A percentile compares a stretch with the other conserved stretches of the same genome.
phyloP scores from a whole-genome alignment of 2,329 filamentous ascomycete genomes.

The Clarireedia monteithiana region DNA sequence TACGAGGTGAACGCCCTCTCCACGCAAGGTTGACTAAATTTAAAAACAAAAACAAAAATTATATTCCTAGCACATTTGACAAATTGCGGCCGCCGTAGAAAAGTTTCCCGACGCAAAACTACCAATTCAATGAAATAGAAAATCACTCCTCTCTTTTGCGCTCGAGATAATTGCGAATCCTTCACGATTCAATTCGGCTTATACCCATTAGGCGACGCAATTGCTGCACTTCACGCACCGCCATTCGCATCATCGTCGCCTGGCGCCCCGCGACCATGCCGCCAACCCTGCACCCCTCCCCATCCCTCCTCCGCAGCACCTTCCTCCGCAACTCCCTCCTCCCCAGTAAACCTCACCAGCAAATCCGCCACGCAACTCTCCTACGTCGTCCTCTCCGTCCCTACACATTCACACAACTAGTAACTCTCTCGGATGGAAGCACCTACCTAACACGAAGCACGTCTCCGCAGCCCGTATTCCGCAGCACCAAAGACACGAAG shows the following conservation, averaged over 20 bases:
- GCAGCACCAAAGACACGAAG: slow-evolving; percentile 69
- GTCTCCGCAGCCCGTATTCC: slow-evolving; percentile 55
- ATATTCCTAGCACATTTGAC: background rate
- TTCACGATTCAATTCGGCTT: too few relatives aligned
- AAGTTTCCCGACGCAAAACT: background rate
- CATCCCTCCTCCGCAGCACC: slow-evolving; percentile 6
- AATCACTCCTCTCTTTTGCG: slow-evolving; percentile 3
- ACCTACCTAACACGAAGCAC: slow-evolving; percentile 76
- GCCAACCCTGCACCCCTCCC: slow-evolving; percentile 12
- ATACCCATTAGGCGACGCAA: too few relatives aligned
- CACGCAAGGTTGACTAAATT: background rate
- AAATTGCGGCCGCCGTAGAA: background rate
- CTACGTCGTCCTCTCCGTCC: slow-evolving; percentile 82
- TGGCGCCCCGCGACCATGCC: background rate
- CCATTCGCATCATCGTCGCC: too few relatives aligned
- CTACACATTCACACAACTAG: slow-evolving; percentile 93
- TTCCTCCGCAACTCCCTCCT: background rate
- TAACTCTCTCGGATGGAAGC: slow-evolving; percentile 85
- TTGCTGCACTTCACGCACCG: too few relatives aligned
- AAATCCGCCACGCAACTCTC: slow-evolving; percentile 67
- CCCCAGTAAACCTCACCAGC: slow-evolving; percentile 5
- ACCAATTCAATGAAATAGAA: background rate
- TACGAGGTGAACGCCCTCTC: background rate
- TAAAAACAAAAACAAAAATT: background rate
- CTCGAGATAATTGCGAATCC: background rate